Evolutionary conservation across 2,329 filamentous ascomycete genomes (phyloP), one percentile per base, ranked within the genome.

Genomic region (Incumbomyces lentus): DNA sequence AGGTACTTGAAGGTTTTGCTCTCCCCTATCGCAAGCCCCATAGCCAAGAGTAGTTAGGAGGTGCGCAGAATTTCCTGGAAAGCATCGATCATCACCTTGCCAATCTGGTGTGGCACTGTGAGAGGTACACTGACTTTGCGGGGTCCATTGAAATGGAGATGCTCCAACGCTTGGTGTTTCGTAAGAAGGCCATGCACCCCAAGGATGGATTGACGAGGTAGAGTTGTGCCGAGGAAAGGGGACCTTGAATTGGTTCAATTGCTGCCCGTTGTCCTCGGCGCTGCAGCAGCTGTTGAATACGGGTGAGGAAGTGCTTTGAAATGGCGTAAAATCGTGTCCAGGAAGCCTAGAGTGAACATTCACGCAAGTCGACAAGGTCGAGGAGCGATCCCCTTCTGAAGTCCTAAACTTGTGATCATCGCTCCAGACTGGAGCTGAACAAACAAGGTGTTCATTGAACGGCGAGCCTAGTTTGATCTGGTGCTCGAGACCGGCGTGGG

Each of bases 21-120:
- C 42, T 14, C 4, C 34, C n/a, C 33, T 14, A n/a, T 30, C 38
- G 32, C 34, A 45, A 14, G 18, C 10, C 2, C 16, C 7, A 14
- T 45, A 45, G 22, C 38, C 42, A 2, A 38, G 19, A 6, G 7
- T 30, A 10, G 38, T n/a, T 7, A 11, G 3, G 3, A 34, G 32
- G 6, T 18, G n/a, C 17, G 36, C 17, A 12, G 33, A 16, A 10
- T 13, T 30, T 12, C n/a, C 12, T 30, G 6, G 3, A 37, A 17
- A 13, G 16, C 38, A 19, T 17, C 32, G 17, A 10, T n/a, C 17
- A 6, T 10, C 10, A 8, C 30, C 42, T 17, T 45, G 33, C 42
- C 42, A 45, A 11, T 38, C 42, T 14, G 42, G 42, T 30, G 12
- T 38, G 8, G 42, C 42, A 13, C 13, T 29, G 5, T 37, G 33